Evolutionary conservation across 139 green algal genomes (phyloP).

Genomic region (Tetratostichococcus sp.): DNA sequence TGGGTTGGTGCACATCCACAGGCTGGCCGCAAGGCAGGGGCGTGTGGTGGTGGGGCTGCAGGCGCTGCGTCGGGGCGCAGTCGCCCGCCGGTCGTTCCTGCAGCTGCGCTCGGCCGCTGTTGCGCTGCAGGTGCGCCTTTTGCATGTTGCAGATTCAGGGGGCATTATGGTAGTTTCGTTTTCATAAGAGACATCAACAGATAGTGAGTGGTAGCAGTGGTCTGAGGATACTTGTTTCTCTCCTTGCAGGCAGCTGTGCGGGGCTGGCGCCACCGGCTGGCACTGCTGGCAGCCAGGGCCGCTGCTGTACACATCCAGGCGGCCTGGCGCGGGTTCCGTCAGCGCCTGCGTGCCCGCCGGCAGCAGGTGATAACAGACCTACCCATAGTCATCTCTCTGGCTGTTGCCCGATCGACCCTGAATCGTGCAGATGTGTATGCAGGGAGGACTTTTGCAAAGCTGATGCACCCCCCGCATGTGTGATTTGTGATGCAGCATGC

Average conservation of each 20-base stretch:
- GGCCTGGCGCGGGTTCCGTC: conserved; percentile 1
- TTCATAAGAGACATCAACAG: no score
- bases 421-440: no score
- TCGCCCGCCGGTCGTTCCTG: conserved; percentile 27
- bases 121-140: not conserved
- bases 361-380: not conserved
- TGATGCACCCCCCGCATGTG: no score
- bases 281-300: conserved; percentile 7
- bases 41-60: conserved; percentile 25
- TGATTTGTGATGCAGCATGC: no score
- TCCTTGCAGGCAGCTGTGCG: conserved; percentile 17
- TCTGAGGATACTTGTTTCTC: no score
- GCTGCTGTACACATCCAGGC: conserved; percentile 37
- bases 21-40: conserved; percentile 9
- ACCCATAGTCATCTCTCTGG: no score
- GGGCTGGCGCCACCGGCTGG: not conserved
- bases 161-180: no score
- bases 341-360: not conserved
- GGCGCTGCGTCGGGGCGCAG: conserved; percentile 7
- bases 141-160: no score
- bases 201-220: no score
- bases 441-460: no score
- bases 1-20: conserved; percentile 12
- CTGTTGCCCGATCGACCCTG: no score
- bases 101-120: conserved; percentile 6